Evolutionary conservation across 352 stramenopile species (phyloP).

Genomic region (Phytophthora constricta): DNA sequence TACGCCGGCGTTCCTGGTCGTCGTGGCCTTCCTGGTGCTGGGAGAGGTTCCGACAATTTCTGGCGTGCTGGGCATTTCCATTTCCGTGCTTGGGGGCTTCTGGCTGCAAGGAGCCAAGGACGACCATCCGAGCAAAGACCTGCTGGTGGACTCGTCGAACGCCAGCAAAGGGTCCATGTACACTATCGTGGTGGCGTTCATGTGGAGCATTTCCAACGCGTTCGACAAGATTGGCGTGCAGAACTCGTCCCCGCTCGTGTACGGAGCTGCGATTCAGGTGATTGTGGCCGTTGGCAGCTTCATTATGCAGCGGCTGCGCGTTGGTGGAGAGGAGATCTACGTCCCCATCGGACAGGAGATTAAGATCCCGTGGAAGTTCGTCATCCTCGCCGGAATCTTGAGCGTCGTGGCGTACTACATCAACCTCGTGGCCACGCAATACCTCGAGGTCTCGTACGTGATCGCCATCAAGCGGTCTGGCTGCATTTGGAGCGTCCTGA

Average conservation of each 20-base stretch:
- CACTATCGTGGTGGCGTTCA: slow-evolving; percentile 82
- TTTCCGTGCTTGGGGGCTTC: slow-evolving; percentile 75
- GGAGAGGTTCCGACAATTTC: slow-evolving; percentile 75
- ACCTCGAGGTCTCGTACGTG: slow-evolving; percentile 83
- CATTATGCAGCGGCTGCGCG: slow-evolving; percentile 61
- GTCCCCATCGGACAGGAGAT: slow-evolving; percentile 56
- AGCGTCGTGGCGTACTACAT: slow-evolving; percentile 88
- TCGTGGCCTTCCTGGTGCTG: slow-evolving; percentile 79
- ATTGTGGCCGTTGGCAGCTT: slow-evolving; percentile 71
- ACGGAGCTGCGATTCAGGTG: slow-evolving; percentile 74
- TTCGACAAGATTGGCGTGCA: slow-evolving; percentile 89
- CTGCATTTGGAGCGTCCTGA: slow-evolving; percentile 84
- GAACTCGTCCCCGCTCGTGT: slow-evolving; percentile 78
- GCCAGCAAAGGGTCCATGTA: slow-evolving; percentile 82
- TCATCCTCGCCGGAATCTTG: slow-evolving; percentile 67
- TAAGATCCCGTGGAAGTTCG: slow-evolving; percentile 76
- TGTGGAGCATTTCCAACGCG: slow-evolving; percentile 85
- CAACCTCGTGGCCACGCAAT: slow-evolving; percentile 80
- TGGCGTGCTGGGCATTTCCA: slow-evolving; percentile 67
- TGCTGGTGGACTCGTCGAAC: slow-evolving; percentile 57
- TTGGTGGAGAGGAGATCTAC: slow-evolving; percentile 69
- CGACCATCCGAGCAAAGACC: slow-evolving; percentile 47
- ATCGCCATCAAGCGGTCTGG: slow-evolving; percentile 87
- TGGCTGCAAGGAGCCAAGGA: slow-evolving; percentile 75
- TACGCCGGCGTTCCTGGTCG: slow-evolving; percentile 75